Conservation (phyloP, 441 rosid genomes). For the Jatropha podagrica region DNA sequence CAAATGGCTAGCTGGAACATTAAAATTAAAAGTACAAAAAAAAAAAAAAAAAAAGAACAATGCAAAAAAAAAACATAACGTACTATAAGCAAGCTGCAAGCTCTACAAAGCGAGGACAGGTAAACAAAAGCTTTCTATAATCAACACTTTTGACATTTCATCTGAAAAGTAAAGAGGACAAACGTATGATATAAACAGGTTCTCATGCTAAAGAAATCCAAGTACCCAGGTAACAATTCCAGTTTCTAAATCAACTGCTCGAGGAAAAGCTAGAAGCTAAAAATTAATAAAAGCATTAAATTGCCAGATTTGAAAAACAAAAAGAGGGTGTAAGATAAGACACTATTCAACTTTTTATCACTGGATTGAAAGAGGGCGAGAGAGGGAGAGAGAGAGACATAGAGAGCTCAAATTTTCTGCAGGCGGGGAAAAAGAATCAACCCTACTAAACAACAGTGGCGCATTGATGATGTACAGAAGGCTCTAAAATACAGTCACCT, state of each 20-base stretch:
- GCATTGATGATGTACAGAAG: slow-evolving; percentile 25
- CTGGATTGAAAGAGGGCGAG: neutral
- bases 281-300: slow-evolving; percentile 20
- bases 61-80: too few relatives aligned
- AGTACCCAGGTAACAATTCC: slow-evolving; percentile 15
- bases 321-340: slow-evolving; percentile 1
- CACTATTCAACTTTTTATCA: slow-evolving; percentile 9
- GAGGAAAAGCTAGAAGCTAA: slow-evolving; percentile 21
- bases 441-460: slow-evolving; percentile 30
- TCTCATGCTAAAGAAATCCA: slow-evolving; percentile 19
- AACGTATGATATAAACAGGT: slow-evolving; percentile 29
- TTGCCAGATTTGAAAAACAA: slow-evolving; percentile 12
- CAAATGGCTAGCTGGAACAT: too few relatives aligned
- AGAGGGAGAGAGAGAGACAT: neutral
- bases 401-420: slow-evolving; percentile 19
- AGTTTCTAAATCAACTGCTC: slow-evolving; percentile 23
- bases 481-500: slow-evolving; percentile 25
- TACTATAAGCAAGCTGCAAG: too few relatives aligned
- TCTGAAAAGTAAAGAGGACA: slow-evolving; percentile 21
- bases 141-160: slow-evolving; percentile 20
- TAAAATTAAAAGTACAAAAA: too few relatives aligned
- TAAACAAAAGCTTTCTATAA: neutral
- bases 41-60: too few relatives aligned
- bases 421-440: slow-evolving; percentile 32
- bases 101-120: too few relatives aligned